These are phyloP conservation scores for Fraxinus latifolia DNA, from an alignment of 305 asterid genomes.

Conservation along the genomic window DNA sequence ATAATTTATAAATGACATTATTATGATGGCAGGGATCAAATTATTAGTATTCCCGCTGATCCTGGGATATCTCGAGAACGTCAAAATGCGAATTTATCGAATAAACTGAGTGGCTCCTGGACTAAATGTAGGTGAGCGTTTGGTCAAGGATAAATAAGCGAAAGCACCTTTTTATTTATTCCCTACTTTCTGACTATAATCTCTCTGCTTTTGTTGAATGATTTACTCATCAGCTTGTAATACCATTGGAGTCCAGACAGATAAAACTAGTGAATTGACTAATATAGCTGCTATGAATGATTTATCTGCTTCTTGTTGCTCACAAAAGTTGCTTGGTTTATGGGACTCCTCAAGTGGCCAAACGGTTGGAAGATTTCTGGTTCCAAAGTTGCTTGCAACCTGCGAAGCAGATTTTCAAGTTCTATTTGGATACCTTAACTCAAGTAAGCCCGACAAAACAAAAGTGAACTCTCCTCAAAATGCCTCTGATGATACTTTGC, in stretches of 20 bases:
- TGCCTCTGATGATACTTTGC: constrained; percentile 26
- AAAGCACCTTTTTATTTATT: constrained; percentile 19
- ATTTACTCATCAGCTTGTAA: constrained; percentile 44
- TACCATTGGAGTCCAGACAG: constrained; percentile 58
- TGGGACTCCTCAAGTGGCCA: constrained; percentile 59
- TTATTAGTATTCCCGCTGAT: constrained; percentile 31
- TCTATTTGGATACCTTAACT: constrained; percentile 61
- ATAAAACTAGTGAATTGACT: constrained; percentile 38
- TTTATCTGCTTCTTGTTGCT: constrained; percentile 25
- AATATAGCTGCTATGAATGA: constrained; percentile 23
- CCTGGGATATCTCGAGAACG: constrained; percentile 33
- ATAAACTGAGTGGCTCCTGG: constrained; percentile 30
- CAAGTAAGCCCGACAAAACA: constrained; percentile 23
- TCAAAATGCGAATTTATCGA: constrained; percentile 32
- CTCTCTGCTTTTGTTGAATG: constrained; percentile 24
- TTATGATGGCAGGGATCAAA: constrained; percentile 34
- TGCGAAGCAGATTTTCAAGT: constrained; percentile 66
- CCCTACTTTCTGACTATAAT: constrained; percentile 15
- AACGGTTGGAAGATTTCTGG: constrained; percentile 50
- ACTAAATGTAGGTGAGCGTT: constrained; percentile 61
- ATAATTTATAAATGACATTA: constrained; percentile 9
- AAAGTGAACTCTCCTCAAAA: constrained; percentile 25
- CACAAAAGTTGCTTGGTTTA: constrained; percentile 52
- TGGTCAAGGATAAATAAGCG: constrained; percentile 20
- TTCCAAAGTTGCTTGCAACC: constrained; percentile 46